A percentile compares a stretch with the other conserved stretches of the same genome.
Evolutionary conservation across 306 rosid species (phyloP).

Genomic region (Cicer arietinum): DNA sequence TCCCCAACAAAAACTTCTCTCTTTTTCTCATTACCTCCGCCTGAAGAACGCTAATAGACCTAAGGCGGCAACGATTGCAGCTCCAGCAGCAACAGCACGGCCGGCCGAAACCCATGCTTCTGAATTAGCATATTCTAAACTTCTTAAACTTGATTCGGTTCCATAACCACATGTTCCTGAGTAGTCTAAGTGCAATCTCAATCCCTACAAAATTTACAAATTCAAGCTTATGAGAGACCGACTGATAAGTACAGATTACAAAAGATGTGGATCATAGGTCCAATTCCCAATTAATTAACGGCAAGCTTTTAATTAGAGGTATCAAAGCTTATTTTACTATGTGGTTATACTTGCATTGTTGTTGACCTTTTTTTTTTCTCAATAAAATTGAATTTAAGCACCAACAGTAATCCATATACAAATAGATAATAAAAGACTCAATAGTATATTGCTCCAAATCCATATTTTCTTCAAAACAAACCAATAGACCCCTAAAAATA

Average conservation of each 20-base stretch:
- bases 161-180: constrained; percentile 52
- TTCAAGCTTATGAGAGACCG: constrained; percentile 31
- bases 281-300: constrained; percentile 10
- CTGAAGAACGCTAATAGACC: constrained; percentile 67
- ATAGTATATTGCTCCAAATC: constrained; percentile 20
- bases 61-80: constrained; percentile 69
- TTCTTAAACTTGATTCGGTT: constrained; percentile 44
- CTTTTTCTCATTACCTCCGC: constrained; percentile 35
- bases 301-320: not conserved
- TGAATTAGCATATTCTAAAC: constrained; percentile 51
- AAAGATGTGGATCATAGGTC: not conserved
- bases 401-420: not conserved
- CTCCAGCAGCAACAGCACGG: constrained; percentile 73
- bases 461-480: constrained; percentile 27
- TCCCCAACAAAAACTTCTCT: constrained; percentile 24
- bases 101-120: constrained; percentile 74
- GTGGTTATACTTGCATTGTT: constrained; percentile 16
- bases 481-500: not conserved
- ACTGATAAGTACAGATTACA: constrained; percentile 5
- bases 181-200: constrained; percentile 90
- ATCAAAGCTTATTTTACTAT: not conserved
- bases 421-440: not conserved
- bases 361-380: not conserved
- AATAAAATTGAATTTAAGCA: constrained; percentile 11
- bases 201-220: constrained; percentile 61